Evolutionary conservation across 176 grass and related monocot genomes (phyloP), one percentile per base, ranked within the genome.

Genomic region (Avena eriantha): DNA sequence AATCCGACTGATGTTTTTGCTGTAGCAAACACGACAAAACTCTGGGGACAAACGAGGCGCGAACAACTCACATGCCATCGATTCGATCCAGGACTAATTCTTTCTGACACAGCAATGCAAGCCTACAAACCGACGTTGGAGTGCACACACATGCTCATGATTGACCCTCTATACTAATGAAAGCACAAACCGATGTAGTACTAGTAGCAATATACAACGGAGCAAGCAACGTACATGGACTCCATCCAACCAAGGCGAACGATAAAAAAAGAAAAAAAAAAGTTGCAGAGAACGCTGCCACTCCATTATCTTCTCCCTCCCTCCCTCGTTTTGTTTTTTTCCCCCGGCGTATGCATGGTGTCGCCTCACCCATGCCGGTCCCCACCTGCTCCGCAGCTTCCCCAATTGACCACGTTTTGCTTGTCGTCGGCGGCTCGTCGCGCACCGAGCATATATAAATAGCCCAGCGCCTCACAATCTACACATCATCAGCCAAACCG

Each of bases 341-440:
- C 29, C 16, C 46, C 26, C 24, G 0, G 39, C 39, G 39, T 29
- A 17, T 8, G n/a, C 24, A 29, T 51, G 58, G 39, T 36, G 0
- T 36, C 1, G 0, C 13, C 36, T 16, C 39, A 41, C 7, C 39
- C 26, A 21, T 51, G 49, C 49, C 3, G 0, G 60, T 11, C 23
- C 60, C 0, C 9, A 13, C 83, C 16, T 83, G 9, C 81, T 3
- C 0, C 4, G 87, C 83, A 85, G 17, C 59, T 76, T 9, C 82
- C 36, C 61, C 0, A 56, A 69, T 85, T 89, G 83, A 90, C 83
- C 88, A 90, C 83, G 83, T 90, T 63, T 63, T 31, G 66, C 9
- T 15, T 13, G 1, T 43, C 19, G 63, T 23, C 59, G 49, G 7
- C 2, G 36, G 10, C 2, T n/a, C 36, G 73, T 23, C 80, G 14